Evolutionary conservation across 345 rosid genomes (phyloP), one percentile per base, ranked within the genome.

Genomic region (Eucalyptus grandis): DNA sequence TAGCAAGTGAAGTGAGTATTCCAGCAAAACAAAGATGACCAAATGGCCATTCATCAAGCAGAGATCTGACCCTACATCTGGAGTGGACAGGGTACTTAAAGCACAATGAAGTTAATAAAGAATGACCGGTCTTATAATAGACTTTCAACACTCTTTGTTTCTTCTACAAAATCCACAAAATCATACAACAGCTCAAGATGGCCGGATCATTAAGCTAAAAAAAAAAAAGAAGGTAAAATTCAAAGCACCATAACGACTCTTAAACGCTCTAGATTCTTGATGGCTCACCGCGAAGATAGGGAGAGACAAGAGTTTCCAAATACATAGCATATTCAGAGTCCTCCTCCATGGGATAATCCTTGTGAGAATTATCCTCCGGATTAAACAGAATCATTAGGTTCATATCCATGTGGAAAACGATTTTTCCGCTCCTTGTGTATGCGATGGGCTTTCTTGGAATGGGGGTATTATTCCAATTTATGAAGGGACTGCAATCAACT

Each of bases 171-270:
- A 62, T 30, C 72, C 72, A 27, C 34, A 62, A 30, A 13, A 62
- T 62, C 9, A 27, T 26, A 12, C 31, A 60, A 60, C n/a, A 60
- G 31, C 72, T 27, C 8, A 30, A 62, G 72, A 62, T 62, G 72
- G 17, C 5, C 72, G 2, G 34, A 62, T 62, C 31, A 53, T 53
- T 11, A 60, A 27, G 1, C 7, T 5, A 12, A 14, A 62, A 62
- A 30, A 4, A 0, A 30, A 4, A 0, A 27, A 62, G 2, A 62
- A 1, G 3, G 72, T 30, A 62, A 62, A 62, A 30, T 14, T 2
- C 8, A 62, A 62, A 30, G 72, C 34, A 30, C 72, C 17, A 4
- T 1, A 62, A 27, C 34, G 15, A 13, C 72, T 27, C 5, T 14
- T 27, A 60, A 58, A 26, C 8, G 3, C 72, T 62, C 34, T 62